Conservation (phyloP, 768 basidiomycete genomes). For the Cystobasidiopsis lactophilus region DNA sequence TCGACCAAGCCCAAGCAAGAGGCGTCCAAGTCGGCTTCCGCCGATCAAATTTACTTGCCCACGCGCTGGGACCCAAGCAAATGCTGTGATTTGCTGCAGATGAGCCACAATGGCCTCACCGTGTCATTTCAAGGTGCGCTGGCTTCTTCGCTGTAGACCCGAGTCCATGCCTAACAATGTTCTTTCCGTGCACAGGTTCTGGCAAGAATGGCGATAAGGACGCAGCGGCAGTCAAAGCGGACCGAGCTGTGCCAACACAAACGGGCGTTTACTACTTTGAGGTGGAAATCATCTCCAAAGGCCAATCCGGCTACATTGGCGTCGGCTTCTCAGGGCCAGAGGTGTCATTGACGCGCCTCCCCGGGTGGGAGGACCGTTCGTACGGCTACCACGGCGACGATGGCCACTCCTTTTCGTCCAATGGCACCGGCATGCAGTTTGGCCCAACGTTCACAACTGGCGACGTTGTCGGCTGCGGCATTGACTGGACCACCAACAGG, state of each 20-base stretch:
- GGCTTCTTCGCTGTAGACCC: neutral
- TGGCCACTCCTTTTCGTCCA: constrained; percentile 51
- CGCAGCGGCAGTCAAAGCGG: constrained; percentile 61
- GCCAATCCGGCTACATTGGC: constrained; percentile 43
- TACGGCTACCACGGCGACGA: constrained; percentile 92
- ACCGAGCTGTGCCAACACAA: constrained; percentile 51
- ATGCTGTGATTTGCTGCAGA: constrained; percentile 10
- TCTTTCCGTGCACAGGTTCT: constrained; percentile 14
- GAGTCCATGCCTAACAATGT: constrained; percentile 11
- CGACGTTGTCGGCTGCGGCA: constrained; percentile 74
- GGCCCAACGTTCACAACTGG: constrained; percentile 61
- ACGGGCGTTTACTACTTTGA: constrained; percentile 93
- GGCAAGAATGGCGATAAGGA: constrained; percentile 42
- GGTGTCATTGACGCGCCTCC: constrained; percentile 33
- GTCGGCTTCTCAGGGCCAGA: constrained; percentile 51
- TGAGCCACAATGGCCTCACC: constrained; percentile 4
- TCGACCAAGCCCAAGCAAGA: neutral
- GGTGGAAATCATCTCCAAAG: constrained; percentile 58
- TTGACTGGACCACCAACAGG: constrained; percentile 47
- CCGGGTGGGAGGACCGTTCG: constrained; percentile 47
- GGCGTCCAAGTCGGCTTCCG: neutral
- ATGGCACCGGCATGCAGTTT: constrained; percentile 41
- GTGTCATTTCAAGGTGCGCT: constrained; percentile 7
- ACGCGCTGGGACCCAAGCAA: neutral
- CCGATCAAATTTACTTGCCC: neutral